Conservation (phyloP, 768 basidiomycete species). For the Chalciporus piperatus region DNA sequence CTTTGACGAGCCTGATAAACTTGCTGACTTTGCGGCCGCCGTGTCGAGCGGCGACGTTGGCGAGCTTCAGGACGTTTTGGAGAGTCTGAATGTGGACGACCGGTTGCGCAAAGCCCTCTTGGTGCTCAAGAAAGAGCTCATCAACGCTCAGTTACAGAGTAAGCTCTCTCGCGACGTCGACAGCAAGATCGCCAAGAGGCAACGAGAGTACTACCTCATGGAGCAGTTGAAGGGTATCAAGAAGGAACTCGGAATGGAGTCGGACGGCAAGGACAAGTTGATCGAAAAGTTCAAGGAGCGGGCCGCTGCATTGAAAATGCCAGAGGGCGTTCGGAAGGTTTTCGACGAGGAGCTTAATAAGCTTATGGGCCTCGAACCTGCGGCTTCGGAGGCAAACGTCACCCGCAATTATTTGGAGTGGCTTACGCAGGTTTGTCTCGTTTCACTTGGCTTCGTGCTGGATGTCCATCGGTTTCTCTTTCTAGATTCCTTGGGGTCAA, state of each 20-base stretch:
- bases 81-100: constrained; percentile 82
- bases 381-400: constrained; percentile 90
- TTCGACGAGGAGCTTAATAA: constrained; percentile 96
- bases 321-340: constrained; percentile 83
- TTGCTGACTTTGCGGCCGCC: constrained; percentile 96
- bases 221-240: constrained; percentile 96
- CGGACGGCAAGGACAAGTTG: constrained; percentile 91
- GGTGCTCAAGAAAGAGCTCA: constrained; percentile 96
- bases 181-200: constrained; percentile 90
- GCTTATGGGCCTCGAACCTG: constrained; percentile 84
- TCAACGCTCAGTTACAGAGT: constrained; percentile 92
- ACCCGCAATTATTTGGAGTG: constrained; percentile 94
- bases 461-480: constrained; percentile 1
- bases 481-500: constrained; percentile 91
- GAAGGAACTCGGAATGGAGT: constrained; percentile 94
- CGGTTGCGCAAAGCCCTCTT: constrained; percentile 85
- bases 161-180: constrained; percentile 94
- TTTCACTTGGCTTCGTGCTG: neutral
- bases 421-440: constrained; percentile 66
- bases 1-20: constrained; percentile 95
- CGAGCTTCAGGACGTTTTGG: constrained; percentile 92
- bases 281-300: constrained; percentile 91
- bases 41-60: constrained; percentile 90
- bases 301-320: constrained; percentile 81
- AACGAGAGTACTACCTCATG: constrained; percentile 94